phyloP scores from a whole-genome alignment of 345 rosid species.

The Gossypium herbaceum region DNA sequence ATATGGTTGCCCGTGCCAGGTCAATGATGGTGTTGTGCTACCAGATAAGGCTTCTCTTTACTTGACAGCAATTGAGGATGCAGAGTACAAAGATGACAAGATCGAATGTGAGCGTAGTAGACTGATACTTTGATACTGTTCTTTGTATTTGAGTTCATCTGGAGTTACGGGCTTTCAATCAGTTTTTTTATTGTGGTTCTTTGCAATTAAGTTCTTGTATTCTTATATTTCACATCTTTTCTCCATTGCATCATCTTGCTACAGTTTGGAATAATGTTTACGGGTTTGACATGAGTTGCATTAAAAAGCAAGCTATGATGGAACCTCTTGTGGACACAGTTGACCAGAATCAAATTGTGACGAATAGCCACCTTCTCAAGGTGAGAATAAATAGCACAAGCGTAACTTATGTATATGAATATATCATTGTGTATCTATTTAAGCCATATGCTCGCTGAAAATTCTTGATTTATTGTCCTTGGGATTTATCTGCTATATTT shows the following conservation, averaged over 20 bases:
- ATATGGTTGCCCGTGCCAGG: constrained; percentile 35
- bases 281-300: constrained; percentile 96
- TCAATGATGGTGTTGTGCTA: constrained; percentile 69
- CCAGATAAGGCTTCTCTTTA: constrained; percentile 91
- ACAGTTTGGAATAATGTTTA: constrained; percentile 92
- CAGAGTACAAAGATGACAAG: constrained; percentile 92
- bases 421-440: no score
- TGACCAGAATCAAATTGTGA: constrained; percentile 88
- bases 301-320: constrained; percentile 91
- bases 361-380: constrained; percentile 76
- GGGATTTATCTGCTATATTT: not conserved
- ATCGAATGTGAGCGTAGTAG: constrained; percentile 67
- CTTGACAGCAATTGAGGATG: constrained; percentile 94
- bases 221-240: constrained; percentile 10
- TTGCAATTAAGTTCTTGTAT: not conserved
- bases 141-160: not conserved
- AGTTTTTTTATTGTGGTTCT: not conserved
- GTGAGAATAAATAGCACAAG: constrained; percentile 31
- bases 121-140: constrained; percentile 1
- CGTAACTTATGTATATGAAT: not conserved
- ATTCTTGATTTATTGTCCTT: not conserved
- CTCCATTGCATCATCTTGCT: not conserved
- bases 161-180: not conserved
- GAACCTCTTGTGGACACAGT: constrained; percentile 98
- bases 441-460: no score